phyloP scores from a whole-genome alignment of 306 rosid species.

The Quercus dentata region DNA sequence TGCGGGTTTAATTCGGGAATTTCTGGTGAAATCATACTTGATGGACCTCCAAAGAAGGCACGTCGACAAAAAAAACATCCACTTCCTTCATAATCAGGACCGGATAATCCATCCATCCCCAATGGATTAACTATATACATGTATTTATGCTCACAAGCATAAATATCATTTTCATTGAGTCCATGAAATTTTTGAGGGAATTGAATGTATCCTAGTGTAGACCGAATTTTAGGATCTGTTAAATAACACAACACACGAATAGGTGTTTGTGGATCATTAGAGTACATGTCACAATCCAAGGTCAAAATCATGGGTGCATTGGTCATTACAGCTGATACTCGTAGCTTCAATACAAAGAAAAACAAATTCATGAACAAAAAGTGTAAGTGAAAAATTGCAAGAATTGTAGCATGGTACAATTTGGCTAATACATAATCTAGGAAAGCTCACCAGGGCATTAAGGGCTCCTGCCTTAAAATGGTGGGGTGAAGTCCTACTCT shows the following conservation, averaged over 20 bases:
- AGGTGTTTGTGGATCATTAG: conserved; percentile 42
- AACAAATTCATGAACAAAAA: no score
- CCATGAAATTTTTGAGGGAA: conserved; percentile 40
- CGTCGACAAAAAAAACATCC: conserved; percentile 40
- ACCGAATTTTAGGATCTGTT: conserved; percentile 13
- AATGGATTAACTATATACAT: background rate
- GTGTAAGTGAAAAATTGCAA: background rate
- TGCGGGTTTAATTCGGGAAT: conserved; percentile 18
- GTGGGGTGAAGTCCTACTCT: conserved; percentile 26
- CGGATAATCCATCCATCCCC: conserved; percentile 37
- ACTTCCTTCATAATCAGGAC: conserved; percentile 31
- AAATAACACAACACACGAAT: conserved; percentile 35
- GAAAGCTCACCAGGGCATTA: conserved; percentile 31
- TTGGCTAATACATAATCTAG: no score
- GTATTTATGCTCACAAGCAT: conserved; percentile 11
- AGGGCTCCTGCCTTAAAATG: conserved; percentile 57
- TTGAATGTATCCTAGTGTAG: conserved; percentile 23
- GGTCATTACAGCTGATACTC: conserved; percentile 45
- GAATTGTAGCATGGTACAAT: no score
- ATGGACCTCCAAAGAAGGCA: conserved; percentile 39
- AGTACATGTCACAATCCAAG: conserved; percentile 39
- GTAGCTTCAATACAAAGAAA: conserved; percentile 19
- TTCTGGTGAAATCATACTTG: conserved; percentile 2
- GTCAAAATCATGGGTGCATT: conserved; percentile 41
- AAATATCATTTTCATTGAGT: conserved; percentile 27